Percentiles rank a stretch among this genome's conserved stretches.
These are phyloP conservation scores for Nannizzia gypsea DNA, from an alignment of 2,329 filamentous ascomycete genomes.

Conservation along the genomic window DNA sequence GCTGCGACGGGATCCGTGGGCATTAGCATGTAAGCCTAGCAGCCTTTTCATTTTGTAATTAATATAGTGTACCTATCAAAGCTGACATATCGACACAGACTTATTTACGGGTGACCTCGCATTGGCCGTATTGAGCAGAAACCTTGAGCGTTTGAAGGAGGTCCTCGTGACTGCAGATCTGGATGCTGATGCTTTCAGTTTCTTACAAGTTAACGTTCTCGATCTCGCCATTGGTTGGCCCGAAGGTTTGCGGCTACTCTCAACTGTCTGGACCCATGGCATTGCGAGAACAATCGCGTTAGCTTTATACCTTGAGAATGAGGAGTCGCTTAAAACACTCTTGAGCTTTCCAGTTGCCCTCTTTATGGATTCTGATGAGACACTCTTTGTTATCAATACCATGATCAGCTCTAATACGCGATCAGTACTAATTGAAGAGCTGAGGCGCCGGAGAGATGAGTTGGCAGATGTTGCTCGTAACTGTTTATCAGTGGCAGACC, in stretches of 20 bases:
- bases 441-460: background rate
- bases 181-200: background rate
- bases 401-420: background rate
- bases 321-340: background rate
- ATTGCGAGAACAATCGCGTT: background rate
- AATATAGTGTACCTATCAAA: background rate
- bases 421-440: background rate
- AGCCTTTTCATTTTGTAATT: background rate
- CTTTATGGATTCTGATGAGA: background rate
- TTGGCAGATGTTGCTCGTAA: background rate
- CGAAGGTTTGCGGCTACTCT: background rate
- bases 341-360: background rate
- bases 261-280: background rate
- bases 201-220: background rate
- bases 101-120: background rate
- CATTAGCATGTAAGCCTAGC: background rate
- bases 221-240: background rate
- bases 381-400: background rate
- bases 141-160: background rate
- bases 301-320: background rate
- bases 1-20: background rate
- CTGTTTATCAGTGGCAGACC: background rate
- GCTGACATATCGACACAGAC: too few relatives aligned
- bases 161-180: background rate
- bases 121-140: background rate